These are phyloP conservation scores for Austroboletus novae-zelandiae DNA, from an alignment of 1,284 basidiomycete species.

Conservation along the genomic window DNA sequence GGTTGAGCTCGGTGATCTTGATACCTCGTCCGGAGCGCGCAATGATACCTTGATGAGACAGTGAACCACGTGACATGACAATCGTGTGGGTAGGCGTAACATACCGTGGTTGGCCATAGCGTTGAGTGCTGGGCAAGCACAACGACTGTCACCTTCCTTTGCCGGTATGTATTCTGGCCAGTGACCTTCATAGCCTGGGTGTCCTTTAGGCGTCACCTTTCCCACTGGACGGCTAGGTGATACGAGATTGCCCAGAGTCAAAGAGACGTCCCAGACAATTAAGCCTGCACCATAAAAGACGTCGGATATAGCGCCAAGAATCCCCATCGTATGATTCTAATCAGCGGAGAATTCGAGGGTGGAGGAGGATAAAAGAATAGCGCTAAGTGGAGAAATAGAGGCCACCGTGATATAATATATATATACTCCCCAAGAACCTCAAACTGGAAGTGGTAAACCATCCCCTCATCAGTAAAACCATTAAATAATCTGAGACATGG, in stretches of 20 bases:
- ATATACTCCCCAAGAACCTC: neutral
- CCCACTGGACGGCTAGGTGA: slow-evolving; percentile 48
- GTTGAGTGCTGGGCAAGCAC: slow-evolving; percentile 69
- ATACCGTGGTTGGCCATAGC: slow-evolving; percentile 74
- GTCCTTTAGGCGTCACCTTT: slow-evolving; percentile 53
- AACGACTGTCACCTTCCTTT: slow-evolving; percentile 60
- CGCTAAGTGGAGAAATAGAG: neutral
- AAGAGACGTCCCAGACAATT: slow-evolving; percentile 51
- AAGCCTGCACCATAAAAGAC: slow-evolving; percentile 35
- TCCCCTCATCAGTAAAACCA: neutral
- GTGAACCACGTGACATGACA: neutral
- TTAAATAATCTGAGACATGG: neutral
- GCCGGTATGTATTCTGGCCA: slow-evolving; percentile 69
- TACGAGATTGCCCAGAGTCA: slow-evolving; percentile 56
- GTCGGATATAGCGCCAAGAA: slow-evolving; percentile 29
- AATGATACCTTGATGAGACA: slow-evolving; percentile 52
- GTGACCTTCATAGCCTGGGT: slow-evolving; percentile 57
- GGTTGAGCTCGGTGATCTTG: slow-evolving; percentile 55
- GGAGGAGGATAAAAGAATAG: neutral
- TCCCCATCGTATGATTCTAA: slow-evolving; percentile 10
- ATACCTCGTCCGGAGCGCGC: slow-evolving; percentile 66
- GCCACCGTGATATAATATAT: slow-evolving; percentile 5
- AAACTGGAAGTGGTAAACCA: neutral
- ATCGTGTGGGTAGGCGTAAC: slow-evolving; percentile 14
- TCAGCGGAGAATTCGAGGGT: neutral